Base-by-base conservation (phyloP, 2,329 filamentous ascomycete species). In the Penicillium fuscoglaucum region DNA sequence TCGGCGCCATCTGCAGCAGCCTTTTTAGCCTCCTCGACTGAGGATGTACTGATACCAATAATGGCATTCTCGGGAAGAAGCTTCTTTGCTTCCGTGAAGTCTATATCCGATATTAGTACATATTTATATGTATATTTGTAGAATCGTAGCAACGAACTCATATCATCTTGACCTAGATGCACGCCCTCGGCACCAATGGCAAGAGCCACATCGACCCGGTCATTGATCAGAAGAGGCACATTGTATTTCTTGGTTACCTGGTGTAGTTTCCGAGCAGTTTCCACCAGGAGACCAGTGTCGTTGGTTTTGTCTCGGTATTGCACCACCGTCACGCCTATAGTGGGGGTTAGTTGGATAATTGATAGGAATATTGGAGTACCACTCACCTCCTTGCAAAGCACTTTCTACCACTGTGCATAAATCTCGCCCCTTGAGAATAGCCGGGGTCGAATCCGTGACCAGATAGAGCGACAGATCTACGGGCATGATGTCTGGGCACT, bases 81-180 rank as follows among this genome's bases (percentile, higher is more conserved):
- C 24, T 78, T 81, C 58, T 90, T 88, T 2, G 92, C 93, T 40
- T 83, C 82, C 9, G 76, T 70, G 29, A 90, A 63, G 28, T 37
- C 53, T 58, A 35, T 17, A 48, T 35, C 21, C 2, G 2, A 24
- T 4, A 33, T 59, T 8, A 59, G 24, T 33, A 44, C 26, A 48
- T 41, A 40, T 15, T 40, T 43, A 21, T 33, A 48, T 40, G 39
- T n/a, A 43, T 43, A 21, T 31, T 19, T 46, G 52, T 41, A n/a
- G 39, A 46, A 48, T 28, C 37, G 24, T 40, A 37, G 19, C 7
- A 26, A 74, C 82, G 65, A 74, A 90, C 88, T 82, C 81, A 96
- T 88, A 74, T 98, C 93, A 82, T 97, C 93, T 78, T 98, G 93
- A 7, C 95, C 95, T 50, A 98, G 84, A 74, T 98, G 95, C 9